These are phyloP conservation scores for Medicago arabica DNA, from an alignment of 306 rosid genomes.

Conservation along the genomic window DNA sequence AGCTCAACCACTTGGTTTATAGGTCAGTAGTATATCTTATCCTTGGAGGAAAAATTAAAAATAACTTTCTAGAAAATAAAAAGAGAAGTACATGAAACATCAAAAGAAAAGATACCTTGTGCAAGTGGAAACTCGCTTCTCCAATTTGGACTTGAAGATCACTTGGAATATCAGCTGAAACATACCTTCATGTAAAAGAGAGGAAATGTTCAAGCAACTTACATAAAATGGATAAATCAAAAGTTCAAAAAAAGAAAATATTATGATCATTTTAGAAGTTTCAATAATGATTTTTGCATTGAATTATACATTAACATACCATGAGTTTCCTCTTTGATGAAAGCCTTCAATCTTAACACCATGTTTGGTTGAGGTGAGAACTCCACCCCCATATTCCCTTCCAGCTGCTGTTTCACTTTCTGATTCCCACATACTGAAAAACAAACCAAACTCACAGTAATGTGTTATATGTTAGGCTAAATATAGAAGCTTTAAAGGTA, in stretches of 20 bases:
- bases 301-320: slow-evolving; percentile 54
- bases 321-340: slow-evolving; percentile 75
- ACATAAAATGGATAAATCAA: slow-evolving; percentile 17
- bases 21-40: neutral
- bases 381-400: slow-evolving; percentile 73
- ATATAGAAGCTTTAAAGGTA: slow-evolving; percentile 41
- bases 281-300: slow-evolving; percentile 19
- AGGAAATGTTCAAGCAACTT: slow-evolving; percentile 15
- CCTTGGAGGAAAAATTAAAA: neutral
- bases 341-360: slow-evolving; percentile 82
- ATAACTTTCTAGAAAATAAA: neutral
- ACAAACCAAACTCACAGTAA: slow-evolving; percentile 33
- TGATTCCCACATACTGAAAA: slow-evolving; percentile 92
- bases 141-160: slow-evolving; percentile 79
- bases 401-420: slow-evolving; percentile 67
- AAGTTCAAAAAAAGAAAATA: neutral
- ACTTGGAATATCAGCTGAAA: slow-evolving; percentile 91
- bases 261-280: neutral
- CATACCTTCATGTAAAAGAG: slow-evolving; percentile 63
- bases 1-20: neutral
- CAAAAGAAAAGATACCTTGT: slow-evolving; percentile 64
- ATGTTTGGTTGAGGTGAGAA: slow-evolving; percentile 65
- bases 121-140: slow-evolving; percentile 75
- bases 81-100: neutral
- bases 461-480: slow-evolving; percentile 4